Base-by-base conservation (phyloP, 495 filamentous ascomycete genomes). In the Xylaria telfairii region DNA sequence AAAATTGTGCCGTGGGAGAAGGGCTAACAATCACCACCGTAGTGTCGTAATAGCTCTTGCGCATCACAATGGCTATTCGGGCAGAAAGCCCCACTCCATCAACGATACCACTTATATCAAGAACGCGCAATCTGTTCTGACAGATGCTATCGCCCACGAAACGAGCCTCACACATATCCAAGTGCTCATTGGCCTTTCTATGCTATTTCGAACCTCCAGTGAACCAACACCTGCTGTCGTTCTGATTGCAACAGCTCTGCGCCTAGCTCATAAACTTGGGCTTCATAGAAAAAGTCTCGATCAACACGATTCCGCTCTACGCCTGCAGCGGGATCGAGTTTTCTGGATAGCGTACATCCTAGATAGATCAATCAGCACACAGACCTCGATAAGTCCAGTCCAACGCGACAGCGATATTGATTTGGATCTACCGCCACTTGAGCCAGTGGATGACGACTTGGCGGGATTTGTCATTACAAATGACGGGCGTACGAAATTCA, bases 341-440 rank as follows among this genome's bases (percentile, higher is more conserved):
- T 72, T 74, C 39, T 74, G 72, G 72, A 60, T 72, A 39, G 53
- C 70, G 3, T 74, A 74, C 44, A 60, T 74, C 49, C 24, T 74
- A 0, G 72, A 74, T 41, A 65, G 46, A 9, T 66, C 71, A 37
- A 61, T 71, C 13, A 69, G 65, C 39, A 3, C 70, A 34, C 65
- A 66, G 34, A 41, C 70, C 4, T 9, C n/a, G 30, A 46, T 64
- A 6, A 70, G 65, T 24, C 41, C 69, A 6, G 26, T 69, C 30
- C 66, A 65, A 30, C 26, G n/a, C 0, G 72, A 74, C 37, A 53
- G 17, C 37, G 49, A 68, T 17, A 71, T 72, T n/a, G 72, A 74
- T 15, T 30, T 74, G n/a, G 72, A 74, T 21, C 13, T 72, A 21
- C 69, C 72, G 4, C 26, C 44, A 53, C 46, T 53, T n/a, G 21